Base-by-base conservation (phyloP, 2,329 filamentous ascomycete species). In the Epichloe aotearoae region DNA sequence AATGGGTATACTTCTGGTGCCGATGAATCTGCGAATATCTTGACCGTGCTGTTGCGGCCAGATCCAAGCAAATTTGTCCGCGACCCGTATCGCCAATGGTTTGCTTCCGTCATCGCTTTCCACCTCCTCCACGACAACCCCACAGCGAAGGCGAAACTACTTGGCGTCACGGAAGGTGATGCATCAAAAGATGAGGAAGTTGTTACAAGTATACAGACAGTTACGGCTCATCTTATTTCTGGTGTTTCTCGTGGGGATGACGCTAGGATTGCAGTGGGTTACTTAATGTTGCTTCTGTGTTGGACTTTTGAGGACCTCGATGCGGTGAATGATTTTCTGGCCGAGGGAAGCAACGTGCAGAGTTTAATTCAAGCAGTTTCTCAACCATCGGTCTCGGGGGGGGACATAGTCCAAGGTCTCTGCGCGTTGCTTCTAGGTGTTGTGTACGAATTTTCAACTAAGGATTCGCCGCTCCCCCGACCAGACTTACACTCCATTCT, bases 361-460 rank as follows among this genome's bases (percentile, higher is more conserved):
- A 86, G 83, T 43, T 73, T 96, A 34, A 80, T 93, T 14, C 86
- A 93, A 59, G 79, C 82, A 30, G 81, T 87, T 40, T 62, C 75
- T 19, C 83, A 83, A 55, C 79, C 83, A 53, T 54, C 57, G 20
- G 69, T 75, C 57, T 68, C 75, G 30, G 82, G 82, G 6, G 30
- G 82, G 53, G 72, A 79, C 19, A 71, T 95, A 34, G 75, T 91
- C 14, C 85, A 88, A 56, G 93, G 93, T 2, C 74, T 98, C 12
- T 88, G 86, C 63, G 85, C 89, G 15, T 82, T 89, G 63, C 71
- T 98, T 0, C 74, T 97, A 1, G 93, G 91, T 10, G 83, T 94
- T 19, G 77, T 93, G 4, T 98, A 97, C 64, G 93, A 98, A 61
- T 98, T 97, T 62, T 97, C 91, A 10, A 96, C 91, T 0, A 95